Evolutionary conservation across 192 early-diverging fungal genomes (phyloP).

Genomic region (Backusella liffmaniae): DNA sequence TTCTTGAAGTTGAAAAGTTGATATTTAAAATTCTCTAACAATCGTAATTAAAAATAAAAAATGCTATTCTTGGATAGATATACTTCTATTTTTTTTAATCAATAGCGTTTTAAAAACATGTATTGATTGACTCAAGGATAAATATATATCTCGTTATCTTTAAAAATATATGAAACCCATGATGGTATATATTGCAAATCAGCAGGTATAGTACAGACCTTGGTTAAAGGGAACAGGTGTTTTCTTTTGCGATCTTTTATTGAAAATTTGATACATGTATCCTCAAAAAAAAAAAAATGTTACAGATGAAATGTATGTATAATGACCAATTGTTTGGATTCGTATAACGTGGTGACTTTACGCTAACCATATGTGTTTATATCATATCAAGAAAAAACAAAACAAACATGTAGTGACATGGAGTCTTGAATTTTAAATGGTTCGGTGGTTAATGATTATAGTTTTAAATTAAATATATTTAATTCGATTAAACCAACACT

Average conservation of each 20-base stretch:
- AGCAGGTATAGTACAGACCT: not conserved
- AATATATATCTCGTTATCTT: not conserved
- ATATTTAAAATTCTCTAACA: not conserved
- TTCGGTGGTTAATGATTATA: not conserved
- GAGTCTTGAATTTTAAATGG: not conserved
- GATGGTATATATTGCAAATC: not conserved
- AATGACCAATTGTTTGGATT: slow-evolving; percentile 2
- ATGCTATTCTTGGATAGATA: not conserved
- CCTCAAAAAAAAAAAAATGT: not conserved
- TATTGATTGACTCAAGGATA: not conserved
- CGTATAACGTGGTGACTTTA: not conserved
- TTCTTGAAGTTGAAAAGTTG: not conserved
- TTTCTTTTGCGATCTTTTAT: not conserved
- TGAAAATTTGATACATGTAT: not conserved
- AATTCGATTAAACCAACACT: not conserved
- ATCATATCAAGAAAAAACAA: slow-evolving; percentile 3
- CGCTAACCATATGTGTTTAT: not conserved
- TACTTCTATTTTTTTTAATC: not conserved
- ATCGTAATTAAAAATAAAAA: not conserved
- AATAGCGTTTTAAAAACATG: not conserved
- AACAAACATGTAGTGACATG: not conserved
- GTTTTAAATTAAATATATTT: not conserved
- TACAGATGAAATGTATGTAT: not conserved
- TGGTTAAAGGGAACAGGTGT: not conserved
- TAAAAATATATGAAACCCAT: not conserved